Conservation (phyloP, 768 basidiomycete genomes). For the Macrocybe gigantea region DNA sequence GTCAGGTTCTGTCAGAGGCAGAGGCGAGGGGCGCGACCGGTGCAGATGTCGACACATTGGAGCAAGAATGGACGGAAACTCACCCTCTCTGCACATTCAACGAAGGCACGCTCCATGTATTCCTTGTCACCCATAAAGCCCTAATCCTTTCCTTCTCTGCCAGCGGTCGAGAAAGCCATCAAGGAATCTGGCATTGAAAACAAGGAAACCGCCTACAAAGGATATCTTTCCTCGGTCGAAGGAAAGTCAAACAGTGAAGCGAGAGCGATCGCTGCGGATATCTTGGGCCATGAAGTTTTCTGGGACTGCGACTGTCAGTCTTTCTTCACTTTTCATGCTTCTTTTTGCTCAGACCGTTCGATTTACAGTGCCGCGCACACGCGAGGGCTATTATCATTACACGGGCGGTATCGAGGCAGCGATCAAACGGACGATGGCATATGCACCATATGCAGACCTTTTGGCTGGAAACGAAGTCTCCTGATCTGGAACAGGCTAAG, state of each 20-base stretch:
- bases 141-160: slow-evolving; percentile 1
- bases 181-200: slow-evolving; percentile 39
- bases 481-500: slow-evolving; percentile 74
- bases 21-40: slow-evolving; percentile 59
- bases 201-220: slow-evolving; percentile 49
- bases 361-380: slow-evolving; percentile 69
- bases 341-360: slow-evolving; percentile 1
- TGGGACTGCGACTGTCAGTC: slow-evolving; percentile 87
- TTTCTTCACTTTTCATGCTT: neutral
- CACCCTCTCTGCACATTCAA: slow-evolving; percentile 80
- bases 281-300: slow-evolving; percentile 62
- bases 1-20: slow-evolving; percentile 65
- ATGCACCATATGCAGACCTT: slow-evolving; percentile 83
- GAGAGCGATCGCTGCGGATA: slow-evolving; percentile 65
- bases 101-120: slow-evolving; percentile 47
- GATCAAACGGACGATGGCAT: slow-evolving; percentile 72
- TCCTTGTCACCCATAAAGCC: neutral
- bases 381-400: slow-evolving; percentile 89
- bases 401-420: slow-evolving; percentile 80
- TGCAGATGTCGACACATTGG: slow-evolving; percentile 65
- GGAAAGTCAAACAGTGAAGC: slow-evolving; percentile 74
- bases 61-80: slow-evolving; percentile 65
- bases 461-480: slow-evolving; percentile 93
- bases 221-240: slow-evolving; percentile 50
- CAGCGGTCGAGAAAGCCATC: slow-evolving; percentile 61